Base-by-base conservation (phyloP, 768 basidiomycete species). In the Lanmaoa pseudosensibilis region DNA sequence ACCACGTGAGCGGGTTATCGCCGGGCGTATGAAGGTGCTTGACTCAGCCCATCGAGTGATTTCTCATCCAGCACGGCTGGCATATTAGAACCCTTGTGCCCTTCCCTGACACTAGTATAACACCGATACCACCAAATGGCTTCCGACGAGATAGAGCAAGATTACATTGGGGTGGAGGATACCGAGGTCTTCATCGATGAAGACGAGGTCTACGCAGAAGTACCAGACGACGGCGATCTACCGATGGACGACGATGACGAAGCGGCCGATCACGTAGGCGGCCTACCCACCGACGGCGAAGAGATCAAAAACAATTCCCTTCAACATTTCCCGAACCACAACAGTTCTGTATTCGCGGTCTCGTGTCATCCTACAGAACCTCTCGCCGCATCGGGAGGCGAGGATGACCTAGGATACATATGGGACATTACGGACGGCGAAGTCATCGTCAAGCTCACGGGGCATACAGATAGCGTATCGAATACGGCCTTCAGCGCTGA, bases 391-490 rank as follows among this genome's bases (percentile, higher is more conserved):
- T 94, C 94, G 1, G 97, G 97, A 27, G 97, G 94, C 19, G 94
- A 97, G 73, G 97, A 98, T 69, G 95, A 98, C 68, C 71, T 91
- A 0, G 97, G 92, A 37, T 98, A 92, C 74, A 83, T 99, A 62
- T 99, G 93, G 92, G 84, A 93, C 61, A 84, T 91, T 47, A 86
- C 84, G 3, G 85, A 87, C 43, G 92, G 93, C 15, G 86, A 90
- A 65, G 76, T 86, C 62, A 78, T 96, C 56, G 89, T 85, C 50
- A 90, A 87, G 73, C 80, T 99, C 49, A 88, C 90, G 0, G 97
- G 97, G 3, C 97, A 99, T 72, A 85, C 86, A 8, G 97, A 99
- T 69, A 94, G 92, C 59, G 93, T 99, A 46, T 86, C 86, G 5
- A 79, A 79, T 52, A 80, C 82, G 4, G 86, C 80, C 21, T 99